A percentile compares a stretch with the other conserved stretches of the same genome.
phyloP scores from a whole-genome alignment of 2,329 filamentous ascomycete genomes.

The Aspergillus phoenicis region DNA sequence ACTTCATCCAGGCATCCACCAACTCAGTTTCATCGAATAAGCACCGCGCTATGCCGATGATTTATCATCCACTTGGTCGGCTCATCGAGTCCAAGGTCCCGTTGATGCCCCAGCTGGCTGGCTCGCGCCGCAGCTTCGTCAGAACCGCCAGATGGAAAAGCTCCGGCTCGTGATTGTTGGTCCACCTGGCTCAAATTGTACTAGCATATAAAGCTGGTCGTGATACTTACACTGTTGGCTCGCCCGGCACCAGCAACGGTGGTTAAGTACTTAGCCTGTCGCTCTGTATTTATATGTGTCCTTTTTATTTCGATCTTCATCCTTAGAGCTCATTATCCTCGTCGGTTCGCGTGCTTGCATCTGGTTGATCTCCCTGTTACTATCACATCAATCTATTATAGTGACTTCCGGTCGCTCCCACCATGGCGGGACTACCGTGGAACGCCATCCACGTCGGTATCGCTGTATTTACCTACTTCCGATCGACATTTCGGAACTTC shows the following conservation, averaged over 20 bases:
- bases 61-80: too few relatives aligned
- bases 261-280: neutral
- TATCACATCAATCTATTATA: neutral
- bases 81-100: too few relatives aligned
- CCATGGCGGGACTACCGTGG: slow-evolving; percentile 13
- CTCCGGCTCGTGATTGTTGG: neutral
- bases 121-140: neutral
- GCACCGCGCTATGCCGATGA: neutral
- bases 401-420: neutral
- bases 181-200: neutral
- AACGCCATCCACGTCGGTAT: slow-evolving; percentile 7
- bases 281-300: neutral
- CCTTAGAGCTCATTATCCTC: neutral
- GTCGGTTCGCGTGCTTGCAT: neutral
- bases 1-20: neutral
- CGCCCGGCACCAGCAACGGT: too few relatives aligned
- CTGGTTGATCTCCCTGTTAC: neutral
- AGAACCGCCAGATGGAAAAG: neutral
- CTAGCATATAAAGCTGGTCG: neutral
- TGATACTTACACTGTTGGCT: neutral
- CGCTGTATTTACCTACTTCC: slow-evolving; percentile 9
- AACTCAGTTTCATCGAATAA: neutral
- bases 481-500: slow-evolving; percentile 11
- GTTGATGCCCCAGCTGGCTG: neutral
- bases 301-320: neutral